Percentiles rank a stretch among this genome's conserved stretches.
These are phyloP conservation scores for Cyclotella atomus DNA, from an alignment of 108 stramenopile species.

Conservation along the genomic window DNA sequence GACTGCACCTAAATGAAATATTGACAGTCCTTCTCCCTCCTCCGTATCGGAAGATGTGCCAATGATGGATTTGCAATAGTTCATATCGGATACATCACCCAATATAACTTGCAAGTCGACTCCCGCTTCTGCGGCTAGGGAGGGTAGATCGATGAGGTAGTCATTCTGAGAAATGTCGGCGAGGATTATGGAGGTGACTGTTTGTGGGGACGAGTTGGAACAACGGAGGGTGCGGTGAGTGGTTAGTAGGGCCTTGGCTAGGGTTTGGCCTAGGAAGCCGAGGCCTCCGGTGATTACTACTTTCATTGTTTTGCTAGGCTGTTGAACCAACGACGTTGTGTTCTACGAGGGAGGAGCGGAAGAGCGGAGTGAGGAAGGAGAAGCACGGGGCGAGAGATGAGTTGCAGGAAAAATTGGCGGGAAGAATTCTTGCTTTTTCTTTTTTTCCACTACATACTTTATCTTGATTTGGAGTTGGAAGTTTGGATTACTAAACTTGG, in stretches of 20 bases:
- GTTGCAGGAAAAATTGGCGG: too few relatives aligned
- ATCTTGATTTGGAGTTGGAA: too few relatives aligned
- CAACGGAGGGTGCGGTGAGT: slow-evolving; percentile 19
- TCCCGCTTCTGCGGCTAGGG: slow-evolving; percentile 9
- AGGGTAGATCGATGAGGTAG: slow-evolving; percentile 26
- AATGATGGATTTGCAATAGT: slow-evolving; percentile 50
- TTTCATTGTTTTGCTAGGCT: too few relatives aligned
- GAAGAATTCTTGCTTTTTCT: too few relatives aligned
- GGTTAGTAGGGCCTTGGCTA: slow-evolving; percentile 49
- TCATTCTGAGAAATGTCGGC: slow-evolving; percentile 47
- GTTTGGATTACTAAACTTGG: too few relatives aligned
- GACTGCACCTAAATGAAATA: slow-evolving; percentile 67
- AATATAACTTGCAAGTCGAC: slow-evolving; percentile 6
- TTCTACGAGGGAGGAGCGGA: too few relatives aligned
- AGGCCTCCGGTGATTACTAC: slow-evolving; percentile 69
- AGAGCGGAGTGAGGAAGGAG: too few relatives aligned
- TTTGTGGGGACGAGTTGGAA: slow-evolving; percentile 21
- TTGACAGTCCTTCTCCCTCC: slow-evolving; percentile 31
- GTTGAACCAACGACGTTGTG: too few relatives aligned
- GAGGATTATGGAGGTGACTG: slow-evolving; percentile 43
- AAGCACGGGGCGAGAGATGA: too few relatives aligned
- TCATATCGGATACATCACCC: slow-evolving; percentile 50
- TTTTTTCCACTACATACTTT: too few relatives aligned
- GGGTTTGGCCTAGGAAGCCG: slow-evolving; percentile 67
- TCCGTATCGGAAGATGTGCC: slow-evolving; percentile 7